Base-by-base conservation (phyloP, 2,329 filamentous ascomycete species). In the Aspergillus ochraceus region DNA sequence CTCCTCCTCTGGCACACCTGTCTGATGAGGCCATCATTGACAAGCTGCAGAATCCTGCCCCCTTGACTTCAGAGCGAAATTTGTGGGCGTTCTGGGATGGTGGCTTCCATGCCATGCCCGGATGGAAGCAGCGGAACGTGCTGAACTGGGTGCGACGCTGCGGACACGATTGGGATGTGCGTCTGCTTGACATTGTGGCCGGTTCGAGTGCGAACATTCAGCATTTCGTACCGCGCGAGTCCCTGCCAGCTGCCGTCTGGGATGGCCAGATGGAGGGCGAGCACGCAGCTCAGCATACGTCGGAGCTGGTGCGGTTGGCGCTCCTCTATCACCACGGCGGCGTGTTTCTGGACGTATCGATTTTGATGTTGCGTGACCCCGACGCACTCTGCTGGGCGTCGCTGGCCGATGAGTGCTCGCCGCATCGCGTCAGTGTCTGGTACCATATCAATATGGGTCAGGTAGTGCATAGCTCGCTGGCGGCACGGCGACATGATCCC, bases 1-100 rank as follows among this genome's bases (percentile, higher is more conserved):
- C 32, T 36, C 32, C 32, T 11, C 32, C 32, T 36, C 32, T 36
- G 32, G 32, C 32, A 12, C 32, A 36, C 32, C 32, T 36, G 12
- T 36, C 11, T 4, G 32, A 36, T 10, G 32, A 36, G 4, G 32
- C 10, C 14, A 49, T 49, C 4, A 49, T 49, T 24, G 11, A 6
- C n/a, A 19, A 49, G n/a, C 14, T 49, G 10, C 45, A 49, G 6
- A 17, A 19, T 12, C 22, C 22, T 6, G 22, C 45, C 17, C 52
- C 58, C 2, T 53, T 59, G 9, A 52, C 47, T 10, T 51, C 46
- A 1, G 58, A 59, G 22, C 52, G 45, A 29, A 59, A 59, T 30
- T 42, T 59, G 29, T 59, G 58, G 58, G 52, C 52, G 4, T 59
- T 49, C 42, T 59, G 58, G 58, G 30, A 59, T 36, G 20, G 47